These are phyloP conservation scores for Tilletia setariae DNA, from an alignment of 1,284 basidiomycete genomes.

Conservation along the genomic window DNA sequence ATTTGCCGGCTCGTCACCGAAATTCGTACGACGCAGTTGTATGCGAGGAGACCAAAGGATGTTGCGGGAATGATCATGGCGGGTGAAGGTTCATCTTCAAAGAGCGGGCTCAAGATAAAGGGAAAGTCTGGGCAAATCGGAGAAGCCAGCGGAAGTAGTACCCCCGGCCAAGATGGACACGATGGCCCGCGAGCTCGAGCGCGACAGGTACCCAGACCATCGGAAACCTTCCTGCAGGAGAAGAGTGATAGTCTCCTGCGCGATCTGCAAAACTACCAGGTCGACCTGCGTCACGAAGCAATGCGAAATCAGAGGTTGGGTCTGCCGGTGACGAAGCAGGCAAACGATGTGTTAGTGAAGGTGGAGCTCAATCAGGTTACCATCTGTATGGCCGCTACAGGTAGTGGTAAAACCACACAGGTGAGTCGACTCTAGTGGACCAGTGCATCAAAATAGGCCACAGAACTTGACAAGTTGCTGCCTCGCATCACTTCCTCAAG, in stretches of 20 bases:
- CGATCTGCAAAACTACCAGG: constrained; percentile 65
- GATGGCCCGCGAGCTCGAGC: constrained; percentile 33
- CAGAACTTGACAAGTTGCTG: not conserved
- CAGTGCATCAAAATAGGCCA: not conserved
- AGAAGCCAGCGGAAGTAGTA: constrained; percentile 17
- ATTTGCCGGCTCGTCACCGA: constrained; percentile 68
- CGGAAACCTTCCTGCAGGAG: constrained; percentile 48
- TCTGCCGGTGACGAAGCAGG: constrained; percentile 65
- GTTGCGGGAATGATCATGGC: constrained; percentile 26
- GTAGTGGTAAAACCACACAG: constrained; percentile 94
- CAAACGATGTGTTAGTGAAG: constrained; percentile 58
- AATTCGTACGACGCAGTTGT: constrained; percentile 59
- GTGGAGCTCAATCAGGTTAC: constrained; percentile 79
- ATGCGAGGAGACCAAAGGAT: constrained; percentile 44
- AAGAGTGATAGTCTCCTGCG: constrained; percentile 67
- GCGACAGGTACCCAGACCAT: constrained; percentile 24
- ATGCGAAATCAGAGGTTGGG: constrained; percentile 69
- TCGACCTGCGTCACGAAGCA: constrained; percentile 64
- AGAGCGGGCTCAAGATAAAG: not conserved
- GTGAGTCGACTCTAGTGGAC: constrained; percentile 55
- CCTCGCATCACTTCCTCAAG: not conserved
- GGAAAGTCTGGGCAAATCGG: too few species aligned
- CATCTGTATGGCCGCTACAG: constrained; percentile 90
- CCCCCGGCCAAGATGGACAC: not conserved
- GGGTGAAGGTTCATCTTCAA: constrained; percentile 23